phyloP scores from a whole-genome alignment of 805 yeast genomes.

The Candida krabiensis region DNA sequence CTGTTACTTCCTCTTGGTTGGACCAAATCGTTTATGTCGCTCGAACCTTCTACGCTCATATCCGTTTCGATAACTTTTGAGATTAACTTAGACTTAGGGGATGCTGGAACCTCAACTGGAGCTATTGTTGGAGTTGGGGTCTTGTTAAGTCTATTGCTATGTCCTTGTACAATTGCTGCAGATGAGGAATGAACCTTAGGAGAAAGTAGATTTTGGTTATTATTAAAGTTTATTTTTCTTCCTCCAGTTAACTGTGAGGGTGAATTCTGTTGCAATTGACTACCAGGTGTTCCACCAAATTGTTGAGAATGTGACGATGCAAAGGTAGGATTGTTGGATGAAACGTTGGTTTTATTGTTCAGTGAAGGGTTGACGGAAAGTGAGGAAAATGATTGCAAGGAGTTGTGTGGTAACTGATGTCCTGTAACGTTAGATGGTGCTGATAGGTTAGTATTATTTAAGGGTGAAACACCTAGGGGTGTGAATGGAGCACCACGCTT shows the following conservation, averaged over 20 bases:
- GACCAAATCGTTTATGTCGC: conserved; percentile 25
- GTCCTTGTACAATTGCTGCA: conserved; percentile 4
- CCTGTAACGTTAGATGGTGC: neutral
- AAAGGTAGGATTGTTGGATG: neutral
- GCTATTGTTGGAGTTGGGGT: conserved; percentile 24
- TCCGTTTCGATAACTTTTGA: conserved; percentile 24
- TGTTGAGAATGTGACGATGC: neutral
- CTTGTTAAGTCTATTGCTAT: conserved; percentile 12
- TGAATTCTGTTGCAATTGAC: neutral
- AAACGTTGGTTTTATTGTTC: neutral
- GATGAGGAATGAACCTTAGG: conserved; percentile 2
- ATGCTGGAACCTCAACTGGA: conserved; percentile 23
- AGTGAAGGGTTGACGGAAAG: conserved; percentile 7
- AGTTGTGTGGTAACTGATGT: neutral
- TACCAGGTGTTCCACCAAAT: neutral
- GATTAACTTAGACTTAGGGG: conserved; percentile 23
- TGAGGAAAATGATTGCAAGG: conserved; percentile 7
- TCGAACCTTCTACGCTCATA: conserved; percentile 24
- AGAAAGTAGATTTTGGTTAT: conserved; percentile 2
- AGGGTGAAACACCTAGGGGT: conserved; percentile 1
- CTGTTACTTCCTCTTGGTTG: conserved; percentile 13
- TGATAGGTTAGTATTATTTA: neutral
- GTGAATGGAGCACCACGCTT: conserved; percentile 25
- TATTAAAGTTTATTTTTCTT: conserved; percentile 1
- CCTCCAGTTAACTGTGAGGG: neutral